Base-by-base conservation (phyloP, 2,329 filamentous ascomycete genomes). In the Hypoxylon sp. region DNA sequence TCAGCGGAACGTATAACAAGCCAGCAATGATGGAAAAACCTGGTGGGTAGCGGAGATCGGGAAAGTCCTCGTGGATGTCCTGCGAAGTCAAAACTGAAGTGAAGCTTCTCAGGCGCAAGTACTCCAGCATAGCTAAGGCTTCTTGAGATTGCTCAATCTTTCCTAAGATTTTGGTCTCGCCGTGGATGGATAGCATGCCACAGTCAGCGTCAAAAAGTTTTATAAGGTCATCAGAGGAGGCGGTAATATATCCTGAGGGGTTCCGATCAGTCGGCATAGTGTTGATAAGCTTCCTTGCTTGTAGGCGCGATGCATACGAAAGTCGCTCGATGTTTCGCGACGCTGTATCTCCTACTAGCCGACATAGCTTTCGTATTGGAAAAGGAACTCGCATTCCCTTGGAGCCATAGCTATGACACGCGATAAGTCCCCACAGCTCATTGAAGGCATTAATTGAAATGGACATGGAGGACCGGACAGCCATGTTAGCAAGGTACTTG, bases 391-490 rank as follows among this genome's bases (percentile, higher is more conserved):
- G 87, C 93, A 96, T 97, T 3, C 94, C 94, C 48, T 86, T 87
- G 1, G 79, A 65, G 0, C 92, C 94, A 73, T 97, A 97, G 0
- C 91, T 88, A 76, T 97, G 94, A 67, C 94, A 97, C 1, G 93
- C 90, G 44, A 97, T 94, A 29, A 97, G 82, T 0, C 94, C 94
- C 94, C 94, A 97, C 0, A 97, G 81, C 73, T 97, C 92, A 72
- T 88, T 86, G 73, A 97, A 96, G 0, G 92, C 92, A 70, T 94
- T 96, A 75, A 97, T 92, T 0, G 94, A 97, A 67, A 97, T 94
- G 0, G 94, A 97, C 94, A 97, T 97, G 70, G 93, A 97, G 0
- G 93, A 93, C n/a, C 94, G 89, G 0, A 97, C 94, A 6, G 90
- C 91, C 94, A 97, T 97, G 76, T 97, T 94, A 5, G 83, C 86